Conservation (phyloP, 345 rosid species). For the Geranium rotundifolium region DNA sequence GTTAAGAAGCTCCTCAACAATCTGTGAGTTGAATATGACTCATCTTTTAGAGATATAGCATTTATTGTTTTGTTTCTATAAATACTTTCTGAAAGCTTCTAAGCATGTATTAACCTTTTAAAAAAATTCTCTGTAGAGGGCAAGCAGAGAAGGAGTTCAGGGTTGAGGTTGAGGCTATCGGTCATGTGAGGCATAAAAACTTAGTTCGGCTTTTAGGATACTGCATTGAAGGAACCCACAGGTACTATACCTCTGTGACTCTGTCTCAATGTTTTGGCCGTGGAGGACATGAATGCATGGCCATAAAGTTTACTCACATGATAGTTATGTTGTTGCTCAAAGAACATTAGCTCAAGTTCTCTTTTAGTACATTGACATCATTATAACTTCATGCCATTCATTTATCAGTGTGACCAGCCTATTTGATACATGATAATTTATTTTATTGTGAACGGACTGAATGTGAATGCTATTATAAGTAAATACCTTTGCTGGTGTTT, state of each 20-base stretch:
- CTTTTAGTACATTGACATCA: too few species aligned
- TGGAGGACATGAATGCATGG: neutral
- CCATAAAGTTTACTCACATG: neutral
- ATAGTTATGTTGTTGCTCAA: too few species aligned
- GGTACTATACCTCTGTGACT: constrained; percentile 1
- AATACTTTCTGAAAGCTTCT: neutral
- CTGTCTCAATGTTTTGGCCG: too few species aligned
- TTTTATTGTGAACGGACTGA: too few species aligned
- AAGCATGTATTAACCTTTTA: neutral
- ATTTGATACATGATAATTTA: too few species aligned
- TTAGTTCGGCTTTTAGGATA: constrained; percentile 18
- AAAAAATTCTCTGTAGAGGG: constrained; percentile 3
- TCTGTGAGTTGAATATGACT: constrained; percentile 5
- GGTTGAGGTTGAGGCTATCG: constrained; percentile 18
- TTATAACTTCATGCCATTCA: neutral
- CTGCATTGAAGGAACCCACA: constrained; percentile 17
- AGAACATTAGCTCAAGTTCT: too few species aligned
- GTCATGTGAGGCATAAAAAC: constrained; percentile 17
- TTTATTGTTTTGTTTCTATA: neutral
- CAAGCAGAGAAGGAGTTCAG: constrained; percentile 18
- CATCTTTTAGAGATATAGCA: neutral
- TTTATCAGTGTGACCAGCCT: neutral
- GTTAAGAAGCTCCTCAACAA: constrained; percentile 17
- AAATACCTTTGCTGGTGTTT: constrained; percentile 35
- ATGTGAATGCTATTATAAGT: too few species aligned